Evolutionary conservation across 768 basidiomycete species (phyloP).

Genomic region (Fomitopsis pulvina): DNA sequence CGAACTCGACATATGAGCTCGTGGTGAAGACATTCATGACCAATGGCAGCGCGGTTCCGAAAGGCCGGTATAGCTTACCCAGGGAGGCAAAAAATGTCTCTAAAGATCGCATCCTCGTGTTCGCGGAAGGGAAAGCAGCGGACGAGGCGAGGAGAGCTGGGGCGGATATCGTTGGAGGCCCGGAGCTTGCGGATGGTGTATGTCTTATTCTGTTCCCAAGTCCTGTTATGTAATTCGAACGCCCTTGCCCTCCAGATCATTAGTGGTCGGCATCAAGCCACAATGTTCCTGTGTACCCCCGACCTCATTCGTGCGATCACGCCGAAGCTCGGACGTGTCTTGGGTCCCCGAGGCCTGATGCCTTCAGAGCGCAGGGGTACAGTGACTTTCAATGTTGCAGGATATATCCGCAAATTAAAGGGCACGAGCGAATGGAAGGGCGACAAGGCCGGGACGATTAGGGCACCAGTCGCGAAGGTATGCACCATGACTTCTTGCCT

Average conservation of each 20-base stretch:
- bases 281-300: slow-evolving; percentile 80
- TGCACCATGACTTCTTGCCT: slow-evolving; percentile 15
- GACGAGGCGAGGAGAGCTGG: slow-evolving; percentile 84
- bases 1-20: slow-evolving; percentile 73
- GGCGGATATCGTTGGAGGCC: slow-evolving; percentile 86
- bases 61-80: slow-evolving; percentile 84
- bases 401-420: slow-evolving; percentile 71
- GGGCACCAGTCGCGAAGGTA: slow-evolving; percentile 76
- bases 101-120: slow-evolving; percentile 82
- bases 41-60: slow-evolving; percentile 76
- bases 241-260: slow-evolving; percentile 49
- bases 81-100: slow-evolving; percentile 66
- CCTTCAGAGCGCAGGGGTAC: slow-evolving; percentile 91
- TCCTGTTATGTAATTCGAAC: background rate
- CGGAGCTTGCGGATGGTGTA: slow-evolving; percentile 84
- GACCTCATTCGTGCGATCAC: slow-evolving; percentile 74
- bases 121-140: slow-evolving; percentile 79
- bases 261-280: slow-evolving; percentile 66
- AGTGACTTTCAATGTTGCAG: slow-evolving; percentile 83
- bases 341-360: slow-evolving; percentile 91
- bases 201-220: slow-evolving; percentile 25
- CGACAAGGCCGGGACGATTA: slow-evolving; percentile 79
- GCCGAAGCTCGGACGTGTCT: slow-evolving; percentile 69
- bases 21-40: slow-evolving; percentile 74
- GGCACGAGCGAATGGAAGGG: slow-evolving; percentile 92